phyloP scores from a whole-genome alignment of 2,329 filamentous ascomycete genomes.

The Lachnellula suecica region DNA sequence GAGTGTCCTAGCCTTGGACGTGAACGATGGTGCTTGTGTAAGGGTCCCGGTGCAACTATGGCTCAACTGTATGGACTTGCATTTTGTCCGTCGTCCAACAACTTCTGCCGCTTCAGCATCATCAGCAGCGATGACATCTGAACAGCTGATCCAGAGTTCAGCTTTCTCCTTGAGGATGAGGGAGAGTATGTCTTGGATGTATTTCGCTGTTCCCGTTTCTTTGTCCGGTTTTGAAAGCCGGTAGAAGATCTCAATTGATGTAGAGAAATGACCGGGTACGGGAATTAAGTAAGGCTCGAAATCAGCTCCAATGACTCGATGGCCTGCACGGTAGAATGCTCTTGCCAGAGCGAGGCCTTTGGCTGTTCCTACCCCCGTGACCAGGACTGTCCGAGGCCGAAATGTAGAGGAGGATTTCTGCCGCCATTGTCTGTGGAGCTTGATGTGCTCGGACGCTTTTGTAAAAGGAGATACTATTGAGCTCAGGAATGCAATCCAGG shows the following conservation, averaged over 20 bases:
- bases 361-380: slow-evolving; percentile 71
- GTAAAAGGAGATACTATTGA: slow-evolving; percentile 9
- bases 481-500: slow-evolving; percentile 13
- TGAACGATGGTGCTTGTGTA: background rate
- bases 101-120: background rate
- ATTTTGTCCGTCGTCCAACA: background rate
- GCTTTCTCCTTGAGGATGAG: slow-evolving; percentile 5
- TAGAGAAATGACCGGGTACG: slow-evolving; percentile 22
- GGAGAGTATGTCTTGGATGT: slow-evolving; percentile 5
- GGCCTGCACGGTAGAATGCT: slow-evolving; percentile 61
- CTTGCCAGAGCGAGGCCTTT: slow-evolving; percentile 69
- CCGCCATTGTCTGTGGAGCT: slow-evolving; percentile 17
- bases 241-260: slow-evolving; percentile 17
- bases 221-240: background rate
- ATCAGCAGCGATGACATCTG: background rate
- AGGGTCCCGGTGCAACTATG: background rate
- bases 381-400: slow-evolving; percentile 53
- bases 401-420: slow-evolving; percentile 22
- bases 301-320: slow-evolving; percentile 71
- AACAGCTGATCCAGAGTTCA: slow-evolving; percentile 4
- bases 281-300: slow-evolving; percentile 40
- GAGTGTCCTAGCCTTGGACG: background rate
- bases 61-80: background rate
- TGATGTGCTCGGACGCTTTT: slow-evolving; percentile 8
- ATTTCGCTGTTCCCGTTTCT: background rate